phyloP scores from a whole-genome alignment of 2,329 filamentous ascomycete species.

The Mycosphaerella sp. region DNA sequence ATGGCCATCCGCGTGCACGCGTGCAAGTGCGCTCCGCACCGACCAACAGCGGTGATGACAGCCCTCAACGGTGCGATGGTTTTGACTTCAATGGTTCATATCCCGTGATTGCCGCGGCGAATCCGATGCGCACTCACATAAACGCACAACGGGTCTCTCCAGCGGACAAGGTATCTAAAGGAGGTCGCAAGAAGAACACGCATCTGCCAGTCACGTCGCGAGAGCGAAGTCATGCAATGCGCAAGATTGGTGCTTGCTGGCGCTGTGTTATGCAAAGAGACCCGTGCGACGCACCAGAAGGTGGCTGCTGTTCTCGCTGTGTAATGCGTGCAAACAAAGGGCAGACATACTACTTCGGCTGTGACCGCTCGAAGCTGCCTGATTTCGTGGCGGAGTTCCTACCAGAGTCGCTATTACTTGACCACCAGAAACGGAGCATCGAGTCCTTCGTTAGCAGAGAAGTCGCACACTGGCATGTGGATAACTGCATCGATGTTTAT shows the following conservation, averaged over 20 bases:
- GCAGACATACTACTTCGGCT: conserved; percentile 39
- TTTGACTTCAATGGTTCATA: conserved; percentile 5
- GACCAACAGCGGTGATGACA: neutral
- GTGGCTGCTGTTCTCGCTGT: conserved; percentile 29
- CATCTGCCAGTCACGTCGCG: conserved; percentile 34
- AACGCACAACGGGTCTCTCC: conserved; percentile 1
- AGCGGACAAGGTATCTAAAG: conserved; percentile 21
- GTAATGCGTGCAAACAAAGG: conserved; percentile 34
- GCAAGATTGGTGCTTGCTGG: conserved; percentile 45
- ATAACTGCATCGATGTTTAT: conserved; percentile 38
- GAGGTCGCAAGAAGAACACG: conserved; percentile 35
- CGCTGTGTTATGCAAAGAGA: conserved; percentile 45
- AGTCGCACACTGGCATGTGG: conserved; percentile 32
- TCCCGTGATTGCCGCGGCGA: conserved; percentile 6
- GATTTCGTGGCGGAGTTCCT: conserved; percentile 42
- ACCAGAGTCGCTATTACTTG: conserved; percentile 25
- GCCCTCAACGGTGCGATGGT: neutral
- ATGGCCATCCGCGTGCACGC: neutral
- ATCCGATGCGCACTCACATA: conserved; percentile 2
- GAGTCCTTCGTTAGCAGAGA: conserved; percentile 36
- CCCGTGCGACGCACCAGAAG: conserved; percentile 33
- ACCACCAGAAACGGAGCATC: conserved; percentile 41
- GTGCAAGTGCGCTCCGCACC: conserved; percentile 2
- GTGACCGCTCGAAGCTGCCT: conserved; percentile 42
- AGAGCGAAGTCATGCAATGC: conserved; percentile 42